phyloP scores from a whole-genome alignment of 1,139 yeast genomes.

The Hanseniaspora sp. region DNA sequence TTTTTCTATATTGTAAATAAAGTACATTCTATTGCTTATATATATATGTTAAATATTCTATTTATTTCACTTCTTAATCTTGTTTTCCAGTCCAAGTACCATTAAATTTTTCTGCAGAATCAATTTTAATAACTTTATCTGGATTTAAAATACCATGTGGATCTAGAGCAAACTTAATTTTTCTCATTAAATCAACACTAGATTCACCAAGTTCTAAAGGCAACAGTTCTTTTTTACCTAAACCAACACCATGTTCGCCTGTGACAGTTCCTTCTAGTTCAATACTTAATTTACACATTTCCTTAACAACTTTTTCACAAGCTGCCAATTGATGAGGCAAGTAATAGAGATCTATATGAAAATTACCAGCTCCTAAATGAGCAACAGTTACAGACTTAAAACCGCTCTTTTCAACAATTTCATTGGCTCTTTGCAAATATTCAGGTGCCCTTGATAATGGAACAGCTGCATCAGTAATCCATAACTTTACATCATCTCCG shows the following conservation, averaged over 20 bases:
- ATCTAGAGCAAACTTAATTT: slow-evolving; percentile 44
- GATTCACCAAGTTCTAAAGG: slow-evolving; percentile 41
- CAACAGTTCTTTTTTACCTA: slow-evolving; percentile 43
- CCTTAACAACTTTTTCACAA: slow-evolving; percentile 28
- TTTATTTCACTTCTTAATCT: not conserved
- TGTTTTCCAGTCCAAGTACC: slow-evolving; percentile 13
- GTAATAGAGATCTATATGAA: slow-evolving; percentile 45
- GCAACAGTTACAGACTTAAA: slow-evolving; percentile 45
- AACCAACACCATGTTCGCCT: slow-evolving; percentile 57
- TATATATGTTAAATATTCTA: too few species aligned
- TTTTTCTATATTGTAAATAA: not conserved
- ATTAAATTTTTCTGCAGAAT: slow-evolving; percentile 35
- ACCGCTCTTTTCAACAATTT: slow-evolving; percentile 30
- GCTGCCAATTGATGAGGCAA: slow-evolving; percentile 27
- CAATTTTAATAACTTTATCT: slow-evolving; percentile 49
- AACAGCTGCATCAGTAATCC: slow-evolving; percentile 58
- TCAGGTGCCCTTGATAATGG: slow-evolving; percentile 43
- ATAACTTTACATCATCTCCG: slow-evolving; percentile 40
- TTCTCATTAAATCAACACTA: slow-evolving; percentile 46
- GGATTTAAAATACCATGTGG: slow-evolving; percentile 49
- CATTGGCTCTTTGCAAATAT: slow-evolving; percentile 41
- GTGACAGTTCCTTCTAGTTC: slow-evolving; percentile 49
- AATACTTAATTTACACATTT: slow-evolving; percentile 32
- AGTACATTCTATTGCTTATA: too few species aligned
- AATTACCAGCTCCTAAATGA: slow-evolving; percentile 56